These are phyloP conservation scores for Dioscorea dumetorum DNA, from an alignment of 106 monocot species.

Conservation along the genomic window DNA sequence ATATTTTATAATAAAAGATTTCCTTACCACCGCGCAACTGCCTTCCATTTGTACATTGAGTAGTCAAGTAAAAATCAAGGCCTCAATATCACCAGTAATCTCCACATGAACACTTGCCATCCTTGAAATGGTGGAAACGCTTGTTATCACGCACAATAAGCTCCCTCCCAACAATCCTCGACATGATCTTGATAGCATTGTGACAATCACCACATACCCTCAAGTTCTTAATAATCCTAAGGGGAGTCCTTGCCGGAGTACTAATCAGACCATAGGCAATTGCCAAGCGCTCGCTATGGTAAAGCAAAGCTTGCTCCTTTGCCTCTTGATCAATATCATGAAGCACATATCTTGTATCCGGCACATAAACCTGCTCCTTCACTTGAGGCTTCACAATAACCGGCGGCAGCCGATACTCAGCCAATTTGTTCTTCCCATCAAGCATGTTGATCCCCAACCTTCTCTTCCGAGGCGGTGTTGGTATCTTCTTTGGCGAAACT, in stretches of 20 bases:
- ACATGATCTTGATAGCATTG: constrained; percentile 98
- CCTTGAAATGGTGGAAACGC: constrained; percentile 93
- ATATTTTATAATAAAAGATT: not conserved
- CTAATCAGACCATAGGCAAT: constrained; percentile 95
- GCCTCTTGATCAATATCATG: constrained; percentile 98
- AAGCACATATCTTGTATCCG: constrained; percentile 89
- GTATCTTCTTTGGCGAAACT: constrained; percentile 27
- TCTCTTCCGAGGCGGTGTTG: constrained; percentile 59
- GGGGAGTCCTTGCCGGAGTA: constrained; percentile 81
- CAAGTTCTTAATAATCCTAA: constrained; percentile 89
- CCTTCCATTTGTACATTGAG: constrained; percentile 1
- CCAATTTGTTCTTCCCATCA: constrained; percentile 73
- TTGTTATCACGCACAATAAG: constrained; percentile 90
- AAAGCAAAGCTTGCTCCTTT: constrained; percentile 91
- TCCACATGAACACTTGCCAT: constrained; percentile 83
- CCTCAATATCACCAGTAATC: constrained; percentile 71
- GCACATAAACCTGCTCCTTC: constrained; percentile 80
- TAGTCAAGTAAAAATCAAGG: not conserved
- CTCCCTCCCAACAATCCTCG: constrained; percentile 89
- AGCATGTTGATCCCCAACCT: constrained; percentile 65
- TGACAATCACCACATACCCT: constrained; percentile 89
- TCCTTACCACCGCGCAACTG: not conserved
- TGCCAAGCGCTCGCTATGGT: constrained; percentile 89
- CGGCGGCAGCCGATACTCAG: constrained; percentile 56
- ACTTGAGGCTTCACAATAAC: constrained; percentile 48